Base-by-base conservation (phyloP, 2,329 filamentous ascomycete genomes). In the Phialophora chinensis region DNA sequence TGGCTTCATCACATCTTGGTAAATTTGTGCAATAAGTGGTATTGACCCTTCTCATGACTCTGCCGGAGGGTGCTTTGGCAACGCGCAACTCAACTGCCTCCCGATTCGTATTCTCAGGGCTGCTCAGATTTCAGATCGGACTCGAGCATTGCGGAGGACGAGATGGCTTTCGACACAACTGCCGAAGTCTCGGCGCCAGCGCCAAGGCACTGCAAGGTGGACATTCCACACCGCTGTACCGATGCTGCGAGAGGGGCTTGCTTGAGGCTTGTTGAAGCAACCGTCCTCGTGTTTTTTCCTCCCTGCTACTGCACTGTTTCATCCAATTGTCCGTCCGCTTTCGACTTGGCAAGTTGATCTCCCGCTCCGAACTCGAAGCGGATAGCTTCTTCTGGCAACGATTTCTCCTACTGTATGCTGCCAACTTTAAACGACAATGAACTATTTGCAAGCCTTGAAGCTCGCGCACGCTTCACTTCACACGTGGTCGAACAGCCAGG, bases 301-400 rank as follows among this genome's bases (percentile, higher is more conserved):
- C 47, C 31, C 31, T 6, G 23, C 2, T 1, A 1, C 27, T 38
- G 47, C 27, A 31, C 25, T 4, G n/a, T 42, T 17, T 29, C 27
- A 49, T 27, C 58, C 20, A 61, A 52, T 52, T 20, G 31, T 53
- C 57, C n/a, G 6, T n/a, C 14, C 20, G 14, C 6, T 23, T 35
- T 29, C 10, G 23, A 17, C 33, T 38, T 42, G 20, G 33, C 25
- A 31, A 47, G 20, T 27, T 27, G 29, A 23, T 20, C 23, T 33
- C 47, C 58, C 47, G n/a, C 47, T 61, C 58, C 58, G 58, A 53
- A 29, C 58, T 61, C 58, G 33, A 61, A 61, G 58, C 47, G 58
- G 58, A 61, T 23, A 61, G 58, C 29, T 44, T 52, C 31, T 49
- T n/a, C 7, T 20, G 23, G 20, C 23, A 23, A 6, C n/a, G 27